Base-by-base conservation (phyloP, 176 grass and related monocot genomes). In the Elymus sibiricus region DNA sequence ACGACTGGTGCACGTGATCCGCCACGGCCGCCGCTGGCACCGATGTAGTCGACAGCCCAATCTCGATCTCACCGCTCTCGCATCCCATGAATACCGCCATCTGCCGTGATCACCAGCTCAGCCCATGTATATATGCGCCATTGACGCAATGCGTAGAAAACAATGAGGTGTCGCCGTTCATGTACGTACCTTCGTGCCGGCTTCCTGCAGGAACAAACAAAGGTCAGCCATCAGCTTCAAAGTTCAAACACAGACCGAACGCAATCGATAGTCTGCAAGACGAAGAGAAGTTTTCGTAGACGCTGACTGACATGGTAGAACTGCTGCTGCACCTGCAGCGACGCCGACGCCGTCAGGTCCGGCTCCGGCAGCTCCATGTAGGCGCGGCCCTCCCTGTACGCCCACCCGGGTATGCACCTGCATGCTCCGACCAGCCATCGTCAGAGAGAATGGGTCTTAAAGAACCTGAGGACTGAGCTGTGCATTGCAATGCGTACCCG, bases 171-270 rank as follows among this genome's bases (percentile, higher is more conserved):
- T 16, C 2, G 10, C 37, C 6, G 11, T 76, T 80, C 31, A 89
- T 87, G 76, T 87, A 98, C 90, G 79, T 88, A 98, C 97, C 97
- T 98, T 92, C 44, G 93, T 88, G 86, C 92, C 92, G 64, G 87
- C 72, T 87, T 91, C 93, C 93, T 98, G 93, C 14, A 74, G 7
- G 83, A 75, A 87, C 14, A 80, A 35, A 29, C 24, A 77, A 24
- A 65, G 59, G 19, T 85, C 47, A 91, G 82, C 73, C 17, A 72
- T 17, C 5, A 9, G 22, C 22, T 72, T 72, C 69, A 47, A 42
- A 26, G 9, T 70, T 70, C 9, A 35, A 26, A 24, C 1, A 62
- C n/a, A 16, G 1, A 79, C 5, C 76, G 22, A 55, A 58, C 19
- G 55, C 55, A 58, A 76, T 39, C 67, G 46, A 70, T 26, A 24